A percentile compares a stretch with the other conserved stretches of the same genome.
phyloP scores from a whole-genome alignment of 148 eudicot species.

The Selenicereus undatus region DNA sequence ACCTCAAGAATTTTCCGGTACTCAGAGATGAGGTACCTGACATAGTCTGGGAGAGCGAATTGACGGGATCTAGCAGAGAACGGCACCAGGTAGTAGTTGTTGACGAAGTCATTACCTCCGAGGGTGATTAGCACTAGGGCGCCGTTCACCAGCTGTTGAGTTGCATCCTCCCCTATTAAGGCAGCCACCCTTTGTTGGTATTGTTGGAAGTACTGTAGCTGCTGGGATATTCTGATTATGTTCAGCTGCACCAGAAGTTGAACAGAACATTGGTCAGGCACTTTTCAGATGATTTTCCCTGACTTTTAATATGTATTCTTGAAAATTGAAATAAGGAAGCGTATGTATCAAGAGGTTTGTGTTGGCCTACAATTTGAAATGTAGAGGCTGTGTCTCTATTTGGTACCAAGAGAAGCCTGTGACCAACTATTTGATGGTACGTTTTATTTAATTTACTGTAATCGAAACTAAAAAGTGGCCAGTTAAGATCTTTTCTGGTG shows the following conservation, averaged over 20 bases:
- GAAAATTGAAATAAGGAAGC: too few species aligned
- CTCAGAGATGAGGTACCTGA: slow-evolving; percentile 41
- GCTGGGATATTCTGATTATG: slow-evolving; percentile 40
- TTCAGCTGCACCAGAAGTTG: slow-evolving; percentile 33
- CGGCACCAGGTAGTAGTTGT: slow-evolving; percentile 55
- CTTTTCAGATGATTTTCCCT: neutral
- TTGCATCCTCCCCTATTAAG: slow-evolving; percentile 32
- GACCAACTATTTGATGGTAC: too few species aligned
- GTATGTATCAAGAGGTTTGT: neutral
- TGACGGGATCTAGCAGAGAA: slow-evolving; percentile 48
- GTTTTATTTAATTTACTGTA: too few species aligned
- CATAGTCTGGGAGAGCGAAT: slow-evolving; percentile 38
- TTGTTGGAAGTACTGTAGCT: slow-evolving; percentile 37
- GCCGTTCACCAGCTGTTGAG: slow-evolving; percentile 38
- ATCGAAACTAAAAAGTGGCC: too few species aligned
- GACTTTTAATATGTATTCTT: too few species aligned
- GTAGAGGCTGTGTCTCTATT: too few species aligned
- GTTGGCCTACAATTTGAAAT: too few species aligned
- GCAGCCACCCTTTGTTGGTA: slow-evolving; percentile 46
- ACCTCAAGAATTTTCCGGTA: slow-evolving; percentile 50
- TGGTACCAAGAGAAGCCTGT: too few species aligned
- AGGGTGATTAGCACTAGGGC: slow-evolving; percentile 54
- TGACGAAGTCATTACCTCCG: slow-evolving; percentile 66
- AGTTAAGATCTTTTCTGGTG: too few species aligned
- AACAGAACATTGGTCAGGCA: neutral